Conservation (phyloP, 73 alveolate species). For the Paramecium biaurelia region DNA sequence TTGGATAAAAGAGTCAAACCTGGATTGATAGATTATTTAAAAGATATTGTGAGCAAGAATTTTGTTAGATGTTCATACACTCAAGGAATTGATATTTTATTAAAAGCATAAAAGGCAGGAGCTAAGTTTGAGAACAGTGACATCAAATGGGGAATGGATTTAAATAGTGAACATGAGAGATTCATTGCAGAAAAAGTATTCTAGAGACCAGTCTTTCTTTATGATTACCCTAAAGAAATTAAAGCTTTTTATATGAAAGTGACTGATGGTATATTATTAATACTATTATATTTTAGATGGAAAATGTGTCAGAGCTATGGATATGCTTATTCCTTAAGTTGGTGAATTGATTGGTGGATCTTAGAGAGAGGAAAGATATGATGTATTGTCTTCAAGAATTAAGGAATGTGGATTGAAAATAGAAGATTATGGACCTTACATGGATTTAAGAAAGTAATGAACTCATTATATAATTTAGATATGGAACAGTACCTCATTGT, state of each 20-base stretch:
- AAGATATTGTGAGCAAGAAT: slow-evolving; percentile 37
- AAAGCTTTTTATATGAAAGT: slow-evolving; percentile 98
- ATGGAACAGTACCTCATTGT: slow-evolving; percentile 98
- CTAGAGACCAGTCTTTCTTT: slow-evolving; percentile 96
- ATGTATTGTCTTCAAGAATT: slow-evolving; percentile 79
- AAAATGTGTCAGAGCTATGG: slow-evolving; percentile 99
- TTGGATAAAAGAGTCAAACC: slow-evolving; percentile 52
- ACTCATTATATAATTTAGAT: slow-evolving; percentile 47
- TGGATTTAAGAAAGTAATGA: slow-evolving; percentile 89
- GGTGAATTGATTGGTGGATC: slow-evolving; percentile 99
- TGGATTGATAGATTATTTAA: slow-evolving; percentile 45
- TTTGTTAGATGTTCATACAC: slow-evolving; percentile 60
- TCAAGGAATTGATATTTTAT: slow-evolving; percentile 38
- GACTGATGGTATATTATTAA: slow-evolving; percentile 5
- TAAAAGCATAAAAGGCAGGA: slow-evolving; percentile 23
- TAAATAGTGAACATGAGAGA: slow-evolving; percentile 93
- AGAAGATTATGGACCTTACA: slow-evolving; percentile 96
- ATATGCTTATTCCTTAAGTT: slow-evolving; percentile 95
- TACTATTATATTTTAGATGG: slow-evolving; percentile 69
- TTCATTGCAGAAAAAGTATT: slow-evolving; percentile 92
- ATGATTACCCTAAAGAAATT: slow-evolving; percentile 98
- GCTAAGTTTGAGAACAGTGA: slow-evolving; percentile 16
- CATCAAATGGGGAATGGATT: slow-evolving; percentile 46
- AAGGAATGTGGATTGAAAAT: slow-evolving; percentile 81
- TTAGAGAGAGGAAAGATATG: slow-evolving; percentile 98